These are phyloP conservation scores for Astrocystis sublimbata DNA, from an alignment of 495 filamentous ascomycete species.

Conservation along the genomic window DNA sequence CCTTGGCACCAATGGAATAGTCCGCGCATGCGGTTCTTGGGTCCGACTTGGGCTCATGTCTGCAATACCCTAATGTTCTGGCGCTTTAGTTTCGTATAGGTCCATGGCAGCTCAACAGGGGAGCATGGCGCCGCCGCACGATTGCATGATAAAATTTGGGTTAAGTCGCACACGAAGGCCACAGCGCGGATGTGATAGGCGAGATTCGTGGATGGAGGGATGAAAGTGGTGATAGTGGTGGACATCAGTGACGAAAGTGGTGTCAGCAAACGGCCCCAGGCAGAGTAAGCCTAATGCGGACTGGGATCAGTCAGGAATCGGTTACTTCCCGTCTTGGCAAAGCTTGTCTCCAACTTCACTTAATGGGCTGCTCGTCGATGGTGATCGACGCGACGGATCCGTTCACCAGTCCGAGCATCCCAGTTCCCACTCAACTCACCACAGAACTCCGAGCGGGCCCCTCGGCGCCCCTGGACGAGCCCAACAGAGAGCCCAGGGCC, in stretches of 20 bases:
- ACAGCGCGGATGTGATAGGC: too few relatives aligned
- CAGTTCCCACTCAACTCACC: background rate
- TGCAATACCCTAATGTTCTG: too few relatives aligned
- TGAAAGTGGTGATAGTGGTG: background rate
- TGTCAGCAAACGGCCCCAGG: background rate
- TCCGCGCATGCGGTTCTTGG: background rate
- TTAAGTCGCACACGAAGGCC: too few relatives aligned
- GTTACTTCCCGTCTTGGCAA: slow-evolving; percentile 4
- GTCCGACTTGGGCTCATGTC: too few relatives aligned
- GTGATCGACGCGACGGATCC: background rate
- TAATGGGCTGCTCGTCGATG: background rate
- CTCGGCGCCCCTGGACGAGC: too few relatives aligned
- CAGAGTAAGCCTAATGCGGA: background rate
- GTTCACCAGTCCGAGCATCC: background rate
- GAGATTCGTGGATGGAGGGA: background rate
- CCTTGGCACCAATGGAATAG: background rate
- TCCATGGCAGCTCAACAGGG: too few relatives aligned
- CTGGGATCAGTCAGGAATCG: too few relatives aligned
- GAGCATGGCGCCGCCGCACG: too few relatives aligned
- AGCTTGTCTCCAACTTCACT: slow-evolving; percentile 3
- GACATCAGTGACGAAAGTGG: background rate
- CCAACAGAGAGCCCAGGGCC: too few relatives aligned
- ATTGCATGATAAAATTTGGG: background rate
- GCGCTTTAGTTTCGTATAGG: too few relatives aligned
- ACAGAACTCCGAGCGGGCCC: too few relatives aligned